phyloP scores from a whole-genome alignment of 495 filamentous ascomycete genomes.

The Parathielavia appendiculata region DNA sequence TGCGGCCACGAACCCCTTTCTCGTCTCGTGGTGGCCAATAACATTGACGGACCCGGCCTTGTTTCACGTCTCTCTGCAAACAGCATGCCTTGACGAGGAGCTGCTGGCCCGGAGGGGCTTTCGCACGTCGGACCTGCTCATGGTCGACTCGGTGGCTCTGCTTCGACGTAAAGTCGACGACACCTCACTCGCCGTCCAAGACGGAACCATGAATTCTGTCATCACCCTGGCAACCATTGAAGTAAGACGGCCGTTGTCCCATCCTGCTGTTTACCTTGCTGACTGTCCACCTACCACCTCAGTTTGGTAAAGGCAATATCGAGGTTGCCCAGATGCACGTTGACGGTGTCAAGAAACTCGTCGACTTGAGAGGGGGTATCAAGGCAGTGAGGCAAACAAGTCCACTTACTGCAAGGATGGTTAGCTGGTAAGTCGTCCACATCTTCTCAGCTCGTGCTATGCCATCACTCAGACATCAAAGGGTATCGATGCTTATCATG shows the following conservation, averaged over 20 bases:
- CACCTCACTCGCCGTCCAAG: conserved; percentile 43
- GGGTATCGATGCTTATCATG: conserved; percentile 50
- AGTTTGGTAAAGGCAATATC: conserved; percentile 50
- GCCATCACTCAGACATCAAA: conserved; percentile 14
- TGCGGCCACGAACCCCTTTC: conserved; percentile 45
- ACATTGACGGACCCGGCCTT: conserved; percentile 48
- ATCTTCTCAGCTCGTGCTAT: background rate
- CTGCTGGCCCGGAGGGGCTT: conserved; percentile 45
- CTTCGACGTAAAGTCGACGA: conserved; percentile 43
- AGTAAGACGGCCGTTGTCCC: conserved; percentile 30
- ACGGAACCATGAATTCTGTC: conserved; percentile 51
- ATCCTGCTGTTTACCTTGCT: background rate
- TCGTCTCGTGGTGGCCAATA: conserved; percentile 52
- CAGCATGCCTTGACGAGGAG: conserved; percentile 51
- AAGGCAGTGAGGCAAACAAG: conserved; percentile 42
- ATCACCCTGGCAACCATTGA: conserved; percentile 51
- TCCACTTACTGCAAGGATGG: conserved; percentile 49
- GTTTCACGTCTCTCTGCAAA: conserved; percentile 50
- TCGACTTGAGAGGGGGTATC: conserved; percentile 46
- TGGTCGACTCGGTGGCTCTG: conserved; percentile 47
- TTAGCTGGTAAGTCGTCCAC: conserved; percentile 40
- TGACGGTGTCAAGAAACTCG: conserved; percentile 45
- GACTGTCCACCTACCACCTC: conserved; percentile 8
- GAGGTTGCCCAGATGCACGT: conserved; percentile 44
- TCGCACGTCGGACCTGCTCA: conserved; percentile 44